A percentile compares a stretch with the other conserved stretches of the same genome.
These are phyloP conservation scores for Picea mariana DNA, from an alignment of 83 land plant genomes.

Conservation along the genomic window DNA sequence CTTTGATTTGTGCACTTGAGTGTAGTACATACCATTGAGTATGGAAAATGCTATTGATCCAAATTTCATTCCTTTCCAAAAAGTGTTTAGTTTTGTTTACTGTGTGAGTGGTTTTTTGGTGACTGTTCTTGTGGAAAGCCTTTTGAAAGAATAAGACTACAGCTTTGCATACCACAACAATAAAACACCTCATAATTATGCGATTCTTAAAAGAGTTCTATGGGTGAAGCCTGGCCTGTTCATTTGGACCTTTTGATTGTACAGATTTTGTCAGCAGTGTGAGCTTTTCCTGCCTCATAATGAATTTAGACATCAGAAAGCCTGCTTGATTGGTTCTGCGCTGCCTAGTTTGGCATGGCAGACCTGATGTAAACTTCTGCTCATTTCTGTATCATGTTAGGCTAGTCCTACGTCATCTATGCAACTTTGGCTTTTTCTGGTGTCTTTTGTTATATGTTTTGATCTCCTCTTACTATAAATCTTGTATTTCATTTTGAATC, in stretches of 20 bases:
- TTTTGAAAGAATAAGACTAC: not conserved
- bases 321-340: not conserved
- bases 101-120: not conserved
- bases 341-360: not conserved
- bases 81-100: not conserved
- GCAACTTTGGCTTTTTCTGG: no score
- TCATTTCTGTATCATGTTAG: no score
- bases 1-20: constrained; percentile 6
- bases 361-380: not conserved
- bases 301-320: not conserved
- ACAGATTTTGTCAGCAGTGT: not conserved
- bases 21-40: not conserved
- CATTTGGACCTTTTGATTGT: not conserved
- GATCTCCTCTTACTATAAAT: no score
- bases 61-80: not conserved
- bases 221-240: not conserved
- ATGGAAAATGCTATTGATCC: not conserved
- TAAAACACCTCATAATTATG: not conserved
- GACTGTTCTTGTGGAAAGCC: not conserved
- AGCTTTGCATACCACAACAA: not conserved
- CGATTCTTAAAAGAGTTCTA: not conserved
- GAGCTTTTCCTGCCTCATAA: not conserved
- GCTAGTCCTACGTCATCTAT: no score
- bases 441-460: no score
- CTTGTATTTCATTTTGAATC: not conserved